Conservation (phyloP, 305 asterid genomes). For the Fraxinus greggii region DNA sequence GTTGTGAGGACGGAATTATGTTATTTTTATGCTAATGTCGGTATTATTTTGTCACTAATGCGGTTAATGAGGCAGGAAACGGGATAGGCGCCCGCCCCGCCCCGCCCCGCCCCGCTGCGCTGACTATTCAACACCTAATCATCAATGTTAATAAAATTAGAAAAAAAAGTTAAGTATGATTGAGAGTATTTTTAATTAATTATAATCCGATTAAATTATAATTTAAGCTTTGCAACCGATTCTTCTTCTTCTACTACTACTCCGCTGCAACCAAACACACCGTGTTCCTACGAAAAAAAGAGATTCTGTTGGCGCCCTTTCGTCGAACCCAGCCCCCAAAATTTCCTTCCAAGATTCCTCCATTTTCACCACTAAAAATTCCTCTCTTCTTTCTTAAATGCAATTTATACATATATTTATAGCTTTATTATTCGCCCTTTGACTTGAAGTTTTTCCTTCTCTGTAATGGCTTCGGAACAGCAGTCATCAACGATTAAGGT, state of each 20-base stretch:
- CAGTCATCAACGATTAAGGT: constrained; percentile 69
- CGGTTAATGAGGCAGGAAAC: too few species aligned
- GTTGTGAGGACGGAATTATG: too few species aligned
- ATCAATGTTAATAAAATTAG: neutral
- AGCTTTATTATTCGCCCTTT: constrained; percentile 19
- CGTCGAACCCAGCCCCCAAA: constrained; percentile 25
- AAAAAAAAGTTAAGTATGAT: neutral
- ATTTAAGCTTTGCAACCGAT: neutral
- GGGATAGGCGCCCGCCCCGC: too few species aligned
- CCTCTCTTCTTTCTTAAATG: constrained; percentile 6
- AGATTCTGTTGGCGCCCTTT: constrained; percentile 58
- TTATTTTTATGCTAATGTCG: too few species aligned
- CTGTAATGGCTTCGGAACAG: constrained; percentile 62
- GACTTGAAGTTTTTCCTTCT: constrained; percentile 14
- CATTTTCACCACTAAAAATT: neutral
- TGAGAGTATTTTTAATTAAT: too few species aligned
- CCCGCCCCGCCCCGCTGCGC: too few species aligned
- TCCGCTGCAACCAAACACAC: constrained; percentile 26
- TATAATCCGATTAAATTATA: too few species aligned
- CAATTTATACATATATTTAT: constrained; percentile 15
- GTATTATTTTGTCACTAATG: too few species aligned
- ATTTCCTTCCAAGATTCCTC: constrained; percentile 32
- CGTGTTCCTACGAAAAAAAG: constrained; percentile 12
- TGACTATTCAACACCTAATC: neutral
- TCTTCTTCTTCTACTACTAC: neutral